Conservation (phyloP, 1,139 yeast genomes). For the Scheffersomyces lignicola region DNA sequence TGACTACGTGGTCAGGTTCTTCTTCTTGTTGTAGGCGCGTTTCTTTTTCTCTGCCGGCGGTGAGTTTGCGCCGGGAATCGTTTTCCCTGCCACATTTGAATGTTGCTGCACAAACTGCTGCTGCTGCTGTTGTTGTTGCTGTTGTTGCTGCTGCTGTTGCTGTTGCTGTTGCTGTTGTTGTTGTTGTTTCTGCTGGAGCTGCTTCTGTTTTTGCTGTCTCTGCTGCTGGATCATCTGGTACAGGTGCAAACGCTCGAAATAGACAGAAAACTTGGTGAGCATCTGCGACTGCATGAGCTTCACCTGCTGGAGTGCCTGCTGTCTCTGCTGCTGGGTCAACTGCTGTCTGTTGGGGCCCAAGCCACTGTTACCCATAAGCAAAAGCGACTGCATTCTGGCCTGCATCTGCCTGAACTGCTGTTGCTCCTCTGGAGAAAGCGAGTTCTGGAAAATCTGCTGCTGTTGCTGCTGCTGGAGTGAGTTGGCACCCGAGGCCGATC, state of each 20-base stretch:
- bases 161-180: conserved; percentile 14
- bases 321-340: conserved; percentile 46
- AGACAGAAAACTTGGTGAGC: conserved; percentile 43
- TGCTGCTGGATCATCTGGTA: conserved; percentile 43
- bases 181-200: conserved; percentile 17
- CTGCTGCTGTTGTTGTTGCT: conserved; percentile 11
- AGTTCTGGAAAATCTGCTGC: conserved; percentile 46
- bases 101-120: conserved; percentile 14
- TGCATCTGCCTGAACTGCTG: conserved; percentile 46
- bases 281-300: conserved; percentile 44
- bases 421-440: conserved; percentile 46
- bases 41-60: conserved; percentile 13
- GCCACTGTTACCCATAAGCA: conserved; percentile 48
- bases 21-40: conserved; percentile 12
- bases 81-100: conserved; percentile 17
- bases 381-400: conserved; percentile 41
- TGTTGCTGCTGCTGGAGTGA: conserved; percentile 42
- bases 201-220: conserved; percentile 27
- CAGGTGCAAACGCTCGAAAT: conserved; percentile 45
- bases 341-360: conserved; percentile 45
- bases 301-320: conserved; percentile 48
- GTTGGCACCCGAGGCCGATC: conserved; percentile 13
- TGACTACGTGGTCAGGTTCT: conserved; percentile 7
- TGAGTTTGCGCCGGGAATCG: conserved; percentile 10
- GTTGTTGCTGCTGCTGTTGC: conserved; percentile 13